phyloP scores from a whole-genome alignment of 140 eudicot genomes.

The Senecio squalidus region DNA sequence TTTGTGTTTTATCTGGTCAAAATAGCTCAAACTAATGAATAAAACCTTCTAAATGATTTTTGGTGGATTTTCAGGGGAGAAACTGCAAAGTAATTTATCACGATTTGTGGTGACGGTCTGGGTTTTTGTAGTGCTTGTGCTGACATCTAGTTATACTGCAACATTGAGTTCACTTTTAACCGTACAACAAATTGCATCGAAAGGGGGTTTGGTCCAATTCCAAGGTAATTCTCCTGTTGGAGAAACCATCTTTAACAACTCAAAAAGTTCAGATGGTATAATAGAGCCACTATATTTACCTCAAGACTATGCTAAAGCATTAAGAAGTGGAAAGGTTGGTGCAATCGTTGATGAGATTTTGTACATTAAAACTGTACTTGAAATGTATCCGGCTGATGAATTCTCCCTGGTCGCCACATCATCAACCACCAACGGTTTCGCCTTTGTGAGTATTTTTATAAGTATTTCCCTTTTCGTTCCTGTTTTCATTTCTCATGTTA shows the following conservation, averaged over 20 bases:
- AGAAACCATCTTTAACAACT: neutral
- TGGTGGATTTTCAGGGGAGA: conserved; percentile 21
- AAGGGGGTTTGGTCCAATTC: neutral
- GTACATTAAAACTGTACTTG: conserved; percentile 24
- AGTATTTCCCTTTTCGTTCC: neutral
- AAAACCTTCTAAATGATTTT: too few species aligned
- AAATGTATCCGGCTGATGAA: neutral
- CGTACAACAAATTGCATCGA: conserved; percentile 22
- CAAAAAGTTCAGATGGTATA: neutral
- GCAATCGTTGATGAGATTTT: conserved; percentile 41
- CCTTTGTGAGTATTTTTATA: conserved; percentile 26
- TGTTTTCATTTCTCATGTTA: too few species aligned
- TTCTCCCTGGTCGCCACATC: conserved; percentile 27
- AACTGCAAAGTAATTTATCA: conserved; percentile 33
- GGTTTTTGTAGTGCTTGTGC: too few species aligned
- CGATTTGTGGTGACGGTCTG: conserved; percentile 40
- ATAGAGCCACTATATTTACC: neutral
- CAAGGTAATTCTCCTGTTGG: neutral
- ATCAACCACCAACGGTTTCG: conserved; percentile 24
- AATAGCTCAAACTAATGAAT: too few species aligned
- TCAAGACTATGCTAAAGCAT: conserved; percentile 18
- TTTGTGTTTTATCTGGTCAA: too few species aligned
- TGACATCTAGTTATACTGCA: conserved; percentile 48
- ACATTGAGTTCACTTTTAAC: conserved; percentile 41
- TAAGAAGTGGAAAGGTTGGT: conserved; percentile 28